These are phyloP conservation scores for Litchi chinensis DNA, from an alignment of 345 rosid genomes.

Conservation along the genomic window DNA sequence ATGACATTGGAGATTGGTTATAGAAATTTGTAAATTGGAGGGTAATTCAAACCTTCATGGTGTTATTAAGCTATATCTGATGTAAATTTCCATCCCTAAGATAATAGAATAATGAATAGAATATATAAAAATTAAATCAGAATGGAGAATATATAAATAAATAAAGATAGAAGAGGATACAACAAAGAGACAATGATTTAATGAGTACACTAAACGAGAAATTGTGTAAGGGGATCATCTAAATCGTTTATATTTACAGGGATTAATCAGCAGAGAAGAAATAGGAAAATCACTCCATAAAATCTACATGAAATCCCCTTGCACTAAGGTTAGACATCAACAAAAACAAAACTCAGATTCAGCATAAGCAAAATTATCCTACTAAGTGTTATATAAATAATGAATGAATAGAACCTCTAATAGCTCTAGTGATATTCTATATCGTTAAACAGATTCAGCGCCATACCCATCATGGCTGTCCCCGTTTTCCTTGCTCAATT, in stretches of 20 bases:
- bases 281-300: conserved; percentile 4
- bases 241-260: conserved; percentile 12
- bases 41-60: no score
- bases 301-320: background rate
- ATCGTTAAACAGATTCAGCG: conserved; percentile 19
- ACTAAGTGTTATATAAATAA: background rate
- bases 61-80: no score
- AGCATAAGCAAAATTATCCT: conserved; percentile 3
- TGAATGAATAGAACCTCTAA: conserved; percentile 12
- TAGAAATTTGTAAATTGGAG: no score
- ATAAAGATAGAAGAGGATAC: no score
- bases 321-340: conserved; percentile 5
- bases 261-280: background rate
- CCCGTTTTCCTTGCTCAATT: conserved; percentile 50
- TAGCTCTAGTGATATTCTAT: background rate
- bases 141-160: no score
- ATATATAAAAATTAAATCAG: no score
- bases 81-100: no score
- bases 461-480: conserved; percentile 36
- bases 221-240: no score
- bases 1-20: no score
- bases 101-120: no score
- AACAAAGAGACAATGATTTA: no score
- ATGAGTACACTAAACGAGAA: no score
- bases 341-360: background rate